Evolutionary conservation across 306 rosid genomes (phyloP).

Genomic region (Vigna hirtella): DNA sequence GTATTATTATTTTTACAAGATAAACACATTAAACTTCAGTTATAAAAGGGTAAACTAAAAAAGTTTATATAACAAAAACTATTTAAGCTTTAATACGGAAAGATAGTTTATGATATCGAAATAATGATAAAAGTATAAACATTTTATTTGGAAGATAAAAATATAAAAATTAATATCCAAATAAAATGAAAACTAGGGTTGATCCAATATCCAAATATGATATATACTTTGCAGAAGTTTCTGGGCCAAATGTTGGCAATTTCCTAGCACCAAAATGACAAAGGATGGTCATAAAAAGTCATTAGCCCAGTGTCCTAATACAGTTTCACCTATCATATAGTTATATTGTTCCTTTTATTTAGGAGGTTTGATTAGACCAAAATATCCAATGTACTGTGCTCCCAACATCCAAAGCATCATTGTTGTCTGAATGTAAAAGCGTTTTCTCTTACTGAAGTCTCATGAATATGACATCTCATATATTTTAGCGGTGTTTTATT

Average conservation of each 20-base stretch:
- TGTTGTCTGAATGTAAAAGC: constrained; percentile 43
- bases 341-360: constrained; percentile 33
- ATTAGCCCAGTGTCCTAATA: constrained; percentile 12
- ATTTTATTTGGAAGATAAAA: too few species aligned
- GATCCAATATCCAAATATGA: constrained; percentile 19
- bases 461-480: constrained; percentile 63
- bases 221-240: neutral
- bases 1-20: too few species aligned
- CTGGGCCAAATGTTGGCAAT: neutral
- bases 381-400: constrained; percentile 35
- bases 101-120: too few species aligned
- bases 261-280: constrained; percentile 16
- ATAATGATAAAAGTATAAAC: too few species aligned
- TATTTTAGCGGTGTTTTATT: constrained; percentile 58
- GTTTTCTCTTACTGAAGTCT: constrained; percentile 52
- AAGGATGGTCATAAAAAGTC: neutral
- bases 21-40: too few species aligned
- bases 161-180: too few species aligned
- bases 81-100: too few species aligned
- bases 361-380: constrained; percentile 31
- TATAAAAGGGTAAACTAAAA: too few species aligned
- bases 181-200: neutral
- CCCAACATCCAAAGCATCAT: constrained; percentile 48
- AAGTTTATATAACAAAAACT: too few species aligned
- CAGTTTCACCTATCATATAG: constrained; percentile 23